Evolutionary conservation across 129 eudicot genomes (phyloP).

Genomic region (Helichrysum umbraculigerum): DNA sequence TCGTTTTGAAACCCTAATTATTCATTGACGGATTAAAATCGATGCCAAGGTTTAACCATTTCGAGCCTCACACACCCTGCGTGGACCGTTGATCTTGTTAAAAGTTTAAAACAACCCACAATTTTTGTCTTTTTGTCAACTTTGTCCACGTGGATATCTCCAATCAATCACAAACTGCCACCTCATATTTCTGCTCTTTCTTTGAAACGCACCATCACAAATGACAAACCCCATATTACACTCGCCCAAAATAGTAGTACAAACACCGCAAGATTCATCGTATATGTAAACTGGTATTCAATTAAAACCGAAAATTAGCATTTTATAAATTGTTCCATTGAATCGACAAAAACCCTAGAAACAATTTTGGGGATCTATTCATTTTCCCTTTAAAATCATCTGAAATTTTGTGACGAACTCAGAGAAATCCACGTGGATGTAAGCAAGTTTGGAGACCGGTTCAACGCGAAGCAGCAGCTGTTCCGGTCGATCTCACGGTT

Average conservation of each 20-base stretch:
- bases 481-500: constrained; percentile 15
- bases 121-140: constrained; percentile 1
- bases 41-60: background rate
- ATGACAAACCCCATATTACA: background rate
- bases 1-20: background rate
- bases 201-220: constrained; percentile 21
- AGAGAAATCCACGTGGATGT: constrained; percentile 23
- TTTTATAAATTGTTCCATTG: constrained; percentile 5
- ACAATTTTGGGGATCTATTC: constrained; percentile 23
- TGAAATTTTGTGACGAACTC: constrained; percentile 20
- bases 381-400: background rate
- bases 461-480: constrained; percentile 10
- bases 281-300: background rate
- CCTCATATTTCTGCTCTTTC: constrained; percentile 12
- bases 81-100: background rate
- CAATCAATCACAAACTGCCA: constrained; percentile 14
- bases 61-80: background rate
- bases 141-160: constrained; percentile 16
- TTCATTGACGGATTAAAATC: too few species aligned
- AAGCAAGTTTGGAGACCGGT: constrained; percentile 22
- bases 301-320: constrained; percentile 8
- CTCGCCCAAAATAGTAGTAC: constrained; percentile 8
- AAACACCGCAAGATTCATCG: background rate
- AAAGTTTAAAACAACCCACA: background rate
- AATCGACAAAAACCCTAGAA: constrained; percentile 29